These are phyloP conservation scores for Diaporthe batatas DNA, from an alignment of 2,329 filamentous ascomycete species.

Conservation along the genomic window DNA sequence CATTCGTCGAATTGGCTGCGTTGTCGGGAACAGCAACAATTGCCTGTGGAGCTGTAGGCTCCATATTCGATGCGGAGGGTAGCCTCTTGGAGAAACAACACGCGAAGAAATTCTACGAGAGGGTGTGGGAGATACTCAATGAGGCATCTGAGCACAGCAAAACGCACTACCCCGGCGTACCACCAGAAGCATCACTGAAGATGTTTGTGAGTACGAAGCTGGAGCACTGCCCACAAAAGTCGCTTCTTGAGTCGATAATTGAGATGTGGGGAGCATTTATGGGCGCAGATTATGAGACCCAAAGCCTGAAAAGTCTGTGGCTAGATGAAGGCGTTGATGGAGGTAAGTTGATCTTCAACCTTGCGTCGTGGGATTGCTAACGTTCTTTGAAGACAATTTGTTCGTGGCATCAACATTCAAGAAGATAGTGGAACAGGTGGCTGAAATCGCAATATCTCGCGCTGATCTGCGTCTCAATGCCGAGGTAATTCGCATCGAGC, in stretches of 20 bases:
- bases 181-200: background rate
- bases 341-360: background rate
- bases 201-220: slow-evolving; percentile 1
- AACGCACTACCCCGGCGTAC: background rate
- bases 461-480: background rate
- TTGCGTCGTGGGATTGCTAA: background rate
- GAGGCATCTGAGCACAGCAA: slow-evolving; percentile 9
- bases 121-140: background rate
- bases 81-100: background rate
- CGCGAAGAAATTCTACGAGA: background rate
- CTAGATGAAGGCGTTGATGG: slow-evolving; percentile 2
- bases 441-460: background rate
- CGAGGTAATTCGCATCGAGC: background rate
- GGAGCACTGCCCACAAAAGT: background rate
- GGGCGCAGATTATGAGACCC: slow-evolving; percentile 9
- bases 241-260: background rate
- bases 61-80: background rate
- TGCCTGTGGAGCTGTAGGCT: background rate
- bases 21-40: background rate
- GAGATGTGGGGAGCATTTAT: slow-evolving; percentile 14
- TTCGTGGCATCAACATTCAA: slow-evolving; percentile 11
- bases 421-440: background rate
- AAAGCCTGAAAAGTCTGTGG: background rate
- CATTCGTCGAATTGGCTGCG: background rate
- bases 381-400: background rate